phyloP scores from a whole-genome alignment of 75 land plant species.

The Cunninghamia lanceolata region DNA sequence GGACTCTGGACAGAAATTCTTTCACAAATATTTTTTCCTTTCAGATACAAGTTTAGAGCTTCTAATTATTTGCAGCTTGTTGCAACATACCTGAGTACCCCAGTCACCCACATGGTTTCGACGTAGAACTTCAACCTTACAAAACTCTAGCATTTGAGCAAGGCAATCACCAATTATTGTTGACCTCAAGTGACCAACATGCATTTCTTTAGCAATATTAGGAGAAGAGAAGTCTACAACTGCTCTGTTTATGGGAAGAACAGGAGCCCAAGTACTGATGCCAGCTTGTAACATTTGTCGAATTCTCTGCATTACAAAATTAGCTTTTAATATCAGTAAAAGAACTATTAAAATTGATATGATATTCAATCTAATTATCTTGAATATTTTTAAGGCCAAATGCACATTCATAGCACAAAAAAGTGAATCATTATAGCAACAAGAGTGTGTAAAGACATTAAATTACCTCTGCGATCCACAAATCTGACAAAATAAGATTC shows the following conservation, averaged over 20 bases:
- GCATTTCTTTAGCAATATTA: conserved; percentile 99
- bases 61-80: background rate
- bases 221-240: conserved; percentile 97
- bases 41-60: background rate
- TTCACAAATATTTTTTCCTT: background rate
- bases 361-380: background rate
- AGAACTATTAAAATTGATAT: background rate
- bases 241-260: conserved; percentile 59
- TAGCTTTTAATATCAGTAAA: background rate
- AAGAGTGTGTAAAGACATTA: background rate
- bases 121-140: conserved; percentile 80
- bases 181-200: conserved; percentile 94
- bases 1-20: background rate
- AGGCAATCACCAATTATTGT: conserved; percentile 95
- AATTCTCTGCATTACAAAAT: conserved; percentile 55
- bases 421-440: background rate
- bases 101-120: conserved; percentile 99
- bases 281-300: conserved; percentile 72
- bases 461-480: conserved; percentile 80
- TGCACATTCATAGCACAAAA: background rate
- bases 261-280: conserved; percentile 83
- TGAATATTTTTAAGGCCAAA: background rate
- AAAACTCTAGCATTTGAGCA: conserved; percentile 84
- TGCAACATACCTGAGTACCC: conserved; percentile 88
- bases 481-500: conserved; percentile 61